Evolutionary conservation across 352 stramenopile species (phyloP), one percentile per base, ranked within the genome.

Genomic region (Peronospora destructor): DNA sequence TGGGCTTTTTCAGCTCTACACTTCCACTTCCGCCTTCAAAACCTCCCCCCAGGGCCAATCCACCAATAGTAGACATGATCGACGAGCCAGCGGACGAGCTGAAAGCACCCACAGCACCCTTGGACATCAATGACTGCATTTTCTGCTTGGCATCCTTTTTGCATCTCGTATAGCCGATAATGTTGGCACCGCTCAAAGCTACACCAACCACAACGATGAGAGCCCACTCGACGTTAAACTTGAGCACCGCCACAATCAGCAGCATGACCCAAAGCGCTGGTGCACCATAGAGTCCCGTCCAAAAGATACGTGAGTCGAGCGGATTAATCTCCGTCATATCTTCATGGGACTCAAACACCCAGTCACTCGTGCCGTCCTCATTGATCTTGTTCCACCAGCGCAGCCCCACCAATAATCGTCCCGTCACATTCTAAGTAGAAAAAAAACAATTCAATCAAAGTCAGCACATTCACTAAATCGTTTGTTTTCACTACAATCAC

Each of bases 331-430:
- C 78, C 25, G 86, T 81, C 83, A 96, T 83, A 51, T 88, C 78
- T 49, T 97, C 89, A 42, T 94, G 71, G 29, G 85, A 95, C 61
- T 99, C 96, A 57, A 98, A 98, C 21, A 98, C 85, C 95, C 96
- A 99, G 54, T 91, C 88, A 57, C 72, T 98, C 12, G 85, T 91
- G 14, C 94, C 87, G 45, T 97, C 92, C 21, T 97, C 91, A 45
- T 87, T 94, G 50, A 98, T 95, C 52, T 95, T 88, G 64, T 97
- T 98, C 96, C 96, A 99, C 95, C 95, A 99, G 38, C 96, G 85
- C 28, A 99, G 76, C 16, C 95, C 95, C 25, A 98, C 96, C 4
- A 95, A 75, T 33, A 95, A 59, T 11, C 85, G 64, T 0, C 85
- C 85, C 11, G 85, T 88, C 14, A 95, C 78, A 66, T 95, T 95